Evolutionary conservation across 228 moss, liverwort and hornwort species (phyloP).

Genomic region (Sphagnum fallax): DNA sequence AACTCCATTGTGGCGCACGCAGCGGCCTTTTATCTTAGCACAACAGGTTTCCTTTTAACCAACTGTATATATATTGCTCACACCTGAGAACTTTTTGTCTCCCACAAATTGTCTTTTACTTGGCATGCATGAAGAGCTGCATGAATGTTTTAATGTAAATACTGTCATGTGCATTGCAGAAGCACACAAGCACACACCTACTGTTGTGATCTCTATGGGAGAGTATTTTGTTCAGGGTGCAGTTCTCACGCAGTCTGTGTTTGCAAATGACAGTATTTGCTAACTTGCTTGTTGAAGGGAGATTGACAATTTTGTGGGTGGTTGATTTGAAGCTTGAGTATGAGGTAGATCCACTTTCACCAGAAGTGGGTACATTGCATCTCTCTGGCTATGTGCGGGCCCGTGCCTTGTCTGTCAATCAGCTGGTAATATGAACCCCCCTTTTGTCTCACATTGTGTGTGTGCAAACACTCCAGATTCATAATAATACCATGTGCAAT

Average conservation of each 20-base stretch:
- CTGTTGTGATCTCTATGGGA: no score
- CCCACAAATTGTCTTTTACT: background rate
- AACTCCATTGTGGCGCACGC: constrained; percentile 74
- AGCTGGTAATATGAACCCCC: constrained; percentile 49
- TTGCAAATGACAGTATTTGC: no score
- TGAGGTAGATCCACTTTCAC: constrained; percentile 30
- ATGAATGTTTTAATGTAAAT: no score
- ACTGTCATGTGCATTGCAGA: no score
- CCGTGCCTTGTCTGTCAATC: constrained; percentile 86
- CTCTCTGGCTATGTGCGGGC: constrained; percentile 87
- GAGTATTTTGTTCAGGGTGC: no score
- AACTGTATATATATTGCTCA: background rate
- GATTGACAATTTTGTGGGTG: no score
- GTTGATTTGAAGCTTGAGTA: constrained; percentile 49
- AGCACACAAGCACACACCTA: no score
- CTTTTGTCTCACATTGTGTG: background rate
- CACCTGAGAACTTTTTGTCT: background rate
- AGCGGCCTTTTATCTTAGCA: constrained; percentile 79
- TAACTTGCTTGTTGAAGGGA: no score
- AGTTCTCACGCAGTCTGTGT: background rate
- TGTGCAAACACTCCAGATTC: no score
- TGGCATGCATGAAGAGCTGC: no score
- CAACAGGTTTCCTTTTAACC: constrained; percentile 44
- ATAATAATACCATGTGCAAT: no score
- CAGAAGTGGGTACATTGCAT: constrained; percentile 51